Evolutionary conservation across 2,329 filamentous ascomycete genomes (phyloP), one percentile per base, ranked within the genome.

Genomic region (Cytospora leucostoma): DNA sequence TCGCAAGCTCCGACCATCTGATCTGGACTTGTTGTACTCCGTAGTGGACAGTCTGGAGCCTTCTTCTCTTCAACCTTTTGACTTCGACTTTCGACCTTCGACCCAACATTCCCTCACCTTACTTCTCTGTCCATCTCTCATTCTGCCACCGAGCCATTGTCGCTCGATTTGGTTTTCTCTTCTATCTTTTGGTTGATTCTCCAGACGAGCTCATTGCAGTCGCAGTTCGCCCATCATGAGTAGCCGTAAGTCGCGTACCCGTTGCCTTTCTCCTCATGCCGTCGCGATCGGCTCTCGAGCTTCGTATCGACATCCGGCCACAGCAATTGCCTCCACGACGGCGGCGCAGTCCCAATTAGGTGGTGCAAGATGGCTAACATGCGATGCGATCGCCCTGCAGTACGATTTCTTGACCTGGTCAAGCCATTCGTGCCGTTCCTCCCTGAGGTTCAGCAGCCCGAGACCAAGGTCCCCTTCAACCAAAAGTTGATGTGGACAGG

Each of bases 381-480:
- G 33, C 61, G 40, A 27, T 63, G 61, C 60, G 44, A 47, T 59
- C 47, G 35, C 59, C 34, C 66, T 68, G 65, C 74, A 98, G 94
- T 99, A 82, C 93, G 95, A 79, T 99, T 99, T 78, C 94, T 99
- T 84, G 95, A 99, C 82, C 87, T 98, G 79, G 95, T 99, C 84
- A 99, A 99, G 83, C 95, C 95, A 76, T 99, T 99, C 79, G 92
- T 96, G 85, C 94, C 95, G 84, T 93, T 98, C 87, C 91, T 99
- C 79, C 95, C 95, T 76, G 95, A 99, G 90, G 95, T 99, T 81
- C 91, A 94, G 83, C 90, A 96, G 76, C 95, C 95, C 72, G 95
- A 99, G 83, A 97, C 93, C 78, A 98, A 97, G 85, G 90, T 97
- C 65, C 92, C 93, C 71, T 99, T 99, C 89, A 96, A 98, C 85